Conservation (phyloP, 306 rosid species). For the Abrus pulchellus region DNA sequence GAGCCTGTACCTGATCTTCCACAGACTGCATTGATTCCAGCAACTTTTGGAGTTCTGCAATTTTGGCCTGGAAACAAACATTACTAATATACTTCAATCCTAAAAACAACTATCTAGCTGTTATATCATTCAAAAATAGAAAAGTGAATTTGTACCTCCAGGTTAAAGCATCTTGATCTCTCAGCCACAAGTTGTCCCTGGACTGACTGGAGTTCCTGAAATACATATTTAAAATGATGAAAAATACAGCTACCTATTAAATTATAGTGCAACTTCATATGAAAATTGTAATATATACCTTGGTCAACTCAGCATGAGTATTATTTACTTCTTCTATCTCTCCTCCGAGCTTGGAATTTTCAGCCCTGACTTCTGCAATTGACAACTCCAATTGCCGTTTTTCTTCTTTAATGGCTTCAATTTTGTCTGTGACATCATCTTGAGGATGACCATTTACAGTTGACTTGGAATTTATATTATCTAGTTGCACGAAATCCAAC, state of each 20-base stretch:
- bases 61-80: constrained; percentile 81
- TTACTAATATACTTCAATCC: constrained; percentile 22
- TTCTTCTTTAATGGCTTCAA: constrained; percentile 71
- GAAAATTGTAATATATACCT: constrained; percentile 61
- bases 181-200: constrained; percentile 92
- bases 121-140: constrained; percentile 5
- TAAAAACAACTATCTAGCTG: neutral
- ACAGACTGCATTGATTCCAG: constrained; percentile 83
- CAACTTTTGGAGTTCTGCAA: constrained; percentile 76
- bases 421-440: constrained; percentile 50
- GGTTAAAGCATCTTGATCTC: constrained; percentile 94
- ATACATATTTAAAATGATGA: constrained; percentile 46
- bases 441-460: constrained; percentile 48
- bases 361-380: constrained; percentile 69
- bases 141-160: constrained; percentile 70
- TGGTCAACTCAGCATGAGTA: constrained; percentile 85
- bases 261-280: constrained; percentile 17
- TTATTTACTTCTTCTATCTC: constrained; percentile 73
- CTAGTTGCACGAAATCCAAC: constrained; percentile 60
- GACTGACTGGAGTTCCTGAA: constrained; percentile 92
- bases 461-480: constrained; percentile 59
- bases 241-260: constrained; percentile 26
- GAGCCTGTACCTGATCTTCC: constrained; percentile 81
- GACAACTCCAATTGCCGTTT: constrained; percentile 66
- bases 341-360: constrained; percentile 70